Base-by-base conservation (phyloP, 768 basidiomycete species). In the Phlebiopsis gigantea region DNA sequence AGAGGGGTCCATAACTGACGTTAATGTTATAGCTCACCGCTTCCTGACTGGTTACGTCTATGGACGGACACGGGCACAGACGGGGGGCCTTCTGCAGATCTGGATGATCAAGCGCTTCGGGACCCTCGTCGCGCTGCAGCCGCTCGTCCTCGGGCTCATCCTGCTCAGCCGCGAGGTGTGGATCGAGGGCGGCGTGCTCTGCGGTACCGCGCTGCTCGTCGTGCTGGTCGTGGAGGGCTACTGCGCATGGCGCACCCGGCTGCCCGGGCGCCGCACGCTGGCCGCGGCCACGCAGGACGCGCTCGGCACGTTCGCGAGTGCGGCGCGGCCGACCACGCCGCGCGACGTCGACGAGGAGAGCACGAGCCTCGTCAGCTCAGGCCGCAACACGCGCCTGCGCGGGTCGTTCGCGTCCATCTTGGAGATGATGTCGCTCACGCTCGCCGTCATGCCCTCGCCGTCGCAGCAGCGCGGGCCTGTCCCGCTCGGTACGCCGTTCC, bases 351-450 rank as follows among this genome's bases (percentile, higher is more conserved):
- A 81, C 45, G 82, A 81, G 55, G 80, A 81, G 59, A 79, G 74
- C 57, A 75, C 73, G 12, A 79, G 79, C 60, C 72, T 79, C 51
- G 77, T 77, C n/a, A 72, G 67, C 49, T 71, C 71, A 21, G 65
- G 60, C n/a, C 61, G 68, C 50, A 67, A 50, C 25, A 62, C 65
- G n/a, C 73, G 79, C 24, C 67, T 76, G 42, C 80, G 88, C 56
- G 84, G 86, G 5, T 90, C 88, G 3, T 87, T 90, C 75, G 87
- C 88, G 5, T 86, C 85, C 39, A 87, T 92, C 48, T 73, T 92
- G 57, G 88, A 91, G 66, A 88, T 92, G 87, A 90, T 92, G 85
- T 84, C 85, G 58, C 62, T 82, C 55, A 90, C 88, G 17, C 74
- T 90, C 42, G 87, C 88, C 5, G 87, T 90, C 6, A 80, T 80